Evolutionary conservation across 345 rosid species (phyloP).

Genomic region (Gossypium australe): DNA sequence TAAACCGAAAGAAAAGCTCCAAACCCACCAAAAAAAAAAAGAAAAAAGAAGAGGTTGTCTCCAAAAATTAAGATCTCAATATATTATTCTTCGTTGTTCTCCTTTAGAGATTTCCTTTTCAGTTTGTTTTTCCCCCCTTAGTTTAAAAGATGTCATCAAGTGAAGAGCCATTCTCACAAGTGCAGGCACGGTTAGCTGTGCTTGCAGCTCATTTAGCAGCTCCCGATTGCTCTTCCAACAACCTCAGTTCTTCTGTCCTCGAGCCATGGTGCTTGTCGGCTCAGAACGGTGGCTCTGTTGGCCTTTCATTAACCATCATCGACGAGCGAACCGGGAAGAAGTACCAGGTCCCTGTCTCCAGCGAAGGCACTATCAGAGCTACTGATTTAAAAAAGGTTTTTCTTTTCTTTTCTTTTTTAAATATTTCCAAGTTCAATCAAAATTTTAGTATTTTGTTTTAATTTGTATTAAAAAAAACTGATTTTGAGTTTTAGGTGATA

Average conservation of each 20-base stretch:
- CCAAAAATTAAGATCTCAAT: neutral
- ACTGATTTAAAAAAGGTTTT: slow-evolving; percentile 78
- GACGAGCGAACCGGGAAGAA: slow-evolving; percentile 77
- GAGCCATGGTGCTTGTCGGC: slow-evolving; percentile 52
- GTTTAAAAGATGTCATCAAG: slow-evolving; percentile 13
- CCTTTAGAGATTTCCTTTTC: neutral
- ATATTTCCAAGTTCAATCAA: neutral
- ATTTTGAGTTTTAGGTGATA: neutral
- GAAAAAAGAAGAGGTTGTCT: too few species aligned
- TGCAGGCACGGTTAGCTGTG: slow-evolving; percentile 61
- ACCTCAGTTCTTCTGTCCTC: slow-evolving; percentile 22
- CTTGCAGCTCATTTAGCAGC: slow-evolving; percentile 54
- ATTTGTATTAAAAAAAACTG: neutral
- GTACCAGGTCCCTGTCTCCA: slow-evolving; percentile 52
- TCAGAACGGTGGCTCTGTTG: slow-evolving; percentile 30
- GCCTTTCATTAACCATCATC: slow-evolving; percentile 49
- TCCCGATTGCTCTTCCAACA: neutral
- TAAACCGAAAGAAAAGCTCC: too few species aligned
- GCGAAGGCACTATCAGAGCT: slow-evolving; percentile 72
- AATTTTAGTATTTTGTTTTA: neutral
- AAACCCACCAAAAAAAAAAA: too few species aligned
- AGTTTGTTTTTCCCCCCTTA: neutral
- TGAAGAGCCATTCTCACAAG: slow-evolving; percentile 28
- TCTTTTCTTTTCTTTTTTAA: neutral
- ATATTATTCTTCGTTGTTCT: neutral